Conservation (phyloP, 179 eudicot genomes). For the Beta corolliflora region DNA sequence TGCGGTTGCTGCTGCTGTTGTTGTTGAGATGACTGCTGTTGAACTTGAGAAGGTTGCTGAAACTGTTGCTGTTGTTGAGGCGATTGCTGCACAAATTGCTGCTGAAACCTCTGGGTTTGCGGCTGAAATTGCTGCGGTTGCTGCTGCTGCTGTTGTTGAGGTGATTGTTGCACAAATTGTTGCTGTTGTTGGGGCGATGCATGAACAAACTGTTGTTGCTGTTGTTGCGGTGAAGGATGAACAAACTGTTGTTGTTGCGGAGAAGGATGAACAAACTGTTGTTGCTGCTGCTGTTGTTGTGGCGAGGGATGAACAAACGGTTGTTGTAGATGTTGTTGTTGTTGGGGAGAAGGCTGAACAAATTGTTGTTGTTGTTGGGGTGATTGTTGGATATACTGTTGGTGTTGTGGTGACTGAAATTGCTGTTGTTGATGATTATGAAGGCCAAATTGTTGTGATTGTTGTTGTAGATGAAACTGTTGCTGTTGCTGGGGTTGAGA, state of each 20-base stretch:
- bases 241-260: constrained; percentile 25
- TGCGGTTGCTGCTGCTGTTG: constrained; percentile 39
- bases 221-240: constrained; percentile 34
- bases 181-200: constrained; percentile 43
- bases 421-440: constrained; percentile 47
- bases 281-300: constrained; percentile 28
- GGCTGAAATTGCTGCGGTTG: constrained; percentile 18
- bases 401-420: constrained; percentile 45
- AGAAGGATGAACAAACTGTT: constrained; percentile 20
- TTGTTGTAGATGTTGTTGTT: constrained; percentile 40
- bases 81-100: constrained; percentile 30
- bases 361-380: constrained; percentile 25
- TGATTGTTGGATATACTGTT: constrained; percentile 29
- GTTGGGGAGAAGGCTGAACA: constrained; percentile 36
- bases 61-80: constrained; percentile 16
- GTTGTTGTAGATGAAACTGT: constrained; percentile 26
- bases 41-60: neutral
- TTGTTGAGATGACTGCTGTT: constrained; percentile 15
- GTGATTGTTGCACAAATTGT: constrained; percentile 33
- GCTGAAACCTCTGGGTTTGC: constrained; percentile 38
- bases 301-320: constrained; percentile 40
- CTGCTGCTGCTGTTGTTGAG: constrained; percentile 19
- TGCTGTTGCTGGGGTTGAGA: constrained; percentile 28
- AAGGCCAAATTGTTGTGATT: constrained; percentile 23
- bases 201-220: constrained; percentile 33